phyloP scores from a whole-genome alignment of 1,284 basidiomycete genomes.

The Sporisorium exsertum region DNA sequence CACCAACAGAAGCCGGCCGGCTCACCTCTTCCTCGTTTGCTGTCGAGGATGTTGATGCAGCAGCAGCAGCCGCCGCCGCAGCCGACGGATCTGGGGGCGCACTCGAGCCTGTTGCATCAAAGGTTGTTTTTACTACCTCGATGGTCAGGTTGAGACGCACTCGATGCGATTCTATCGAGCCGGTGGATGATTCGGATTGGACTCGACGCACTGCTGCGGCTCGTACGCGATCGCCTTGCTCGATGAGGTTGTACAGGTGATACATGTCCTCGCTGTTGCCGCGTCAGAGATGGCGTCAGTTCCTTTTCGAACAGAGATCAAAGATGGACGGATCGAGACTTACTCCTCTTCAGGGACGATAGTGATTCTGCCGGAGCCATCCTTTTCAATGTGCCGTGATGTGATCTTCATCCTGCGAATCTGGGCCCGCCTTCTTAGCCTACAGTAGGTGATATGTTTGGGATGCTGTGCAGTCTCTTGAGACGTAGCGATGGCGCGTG shows the following conservation, averaged over 20 bases:
- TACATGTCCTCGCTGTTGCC: conserved; percentile 89
- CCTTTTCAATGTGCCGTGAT: conserved; percentile 64
- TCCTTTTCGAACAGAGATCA: not conserved
- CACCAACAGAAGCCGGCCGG: conserved; percentile 39
- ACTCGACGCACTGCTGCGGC: conserved; percentile 86
- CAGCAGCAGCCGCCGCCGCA: conserved; percentile 30
- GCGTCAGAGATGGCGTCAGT: not conserved
- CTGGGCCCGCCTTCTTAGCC: not conserved
- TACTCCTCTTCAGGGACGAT: conserved; percentile 67
- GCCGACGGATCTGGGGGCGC: conserved; percentile 60
- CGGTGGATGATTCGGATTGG: conserved; percentile 83
- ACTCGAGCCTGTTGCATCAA: conserved; percentile 63
- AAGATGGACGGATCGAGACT: conserved; percentile 16
- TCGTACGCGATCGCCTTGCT: conserved; percentile 82
- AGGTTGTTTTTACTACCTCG: conserved; percentile 76
- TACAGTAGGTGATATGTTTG: not conserved
- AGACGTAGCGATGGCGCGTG: not conserved
- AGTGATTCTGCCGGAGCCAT: conserved; percentile 65
- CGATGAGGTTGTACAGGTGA: conserved; percentile 97
- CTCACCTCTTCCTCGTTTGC: conserved; percentile 49
- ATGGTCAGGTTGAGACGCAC: conserved; percentile 87
- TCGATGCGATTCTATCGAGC: conserved; percentile 90
- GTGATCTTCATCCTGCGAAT: conserved; percentile 62
- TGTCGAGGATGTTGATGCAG: conserved; percentile 22
- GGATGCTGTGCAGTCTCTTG: not conserved